Conservation (phyloP, 495 filamentous ascomycete species). For the Xylaria acuta region DNA sequence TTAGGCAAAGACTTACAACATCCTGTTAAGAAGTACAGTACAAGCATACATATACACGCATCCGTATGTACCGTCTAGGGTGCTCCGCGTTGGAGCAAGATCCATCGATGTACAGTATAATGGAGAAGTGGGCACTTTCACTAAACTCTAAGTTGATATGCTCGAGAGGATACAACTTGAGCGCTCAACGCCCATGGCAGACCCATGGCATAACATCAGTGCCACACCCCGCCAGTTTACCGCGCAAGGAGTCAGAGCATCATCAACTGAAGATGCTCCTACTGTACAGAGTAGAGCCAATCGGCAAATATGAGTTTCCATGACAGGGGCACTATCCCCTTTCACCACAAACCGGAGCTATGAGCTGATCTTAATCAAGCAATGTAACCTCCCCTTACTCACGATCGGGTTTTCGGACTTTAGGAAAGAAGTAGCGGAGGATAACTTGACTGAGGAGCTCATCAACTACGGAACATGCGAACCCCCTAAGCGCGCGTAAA, state of each 20-base stretch:
- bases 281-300: neutral
- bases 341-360: neutral
- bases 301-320: slow-evolving; percentile 5
- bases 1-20: neutral
- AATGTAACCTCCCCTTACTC: slow-evolving; percentile 14
- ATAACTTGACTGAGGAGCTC: neutral
- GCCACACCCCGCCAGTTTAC: slow-evolving; percentile 4
- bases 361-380: neutral
- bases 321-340: slow-evolving; percentile 1
- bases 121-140: neutral
- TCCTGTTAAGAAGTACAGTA: neutral
- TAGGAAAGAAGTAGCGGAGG: neutral
- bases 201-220: slow-evolving; percentile 3
- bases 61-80: neutral
- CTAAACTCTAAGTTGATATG: neutral
- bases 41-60: neutral
- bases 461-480: neutral
- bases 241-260: slow-evolving; percentile 8
- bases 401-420: neutral
- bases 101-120: no score
- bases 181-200: neutral
- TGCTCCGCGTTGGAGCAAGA: neutral
- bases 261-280: neutral
- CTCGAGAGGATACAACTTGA: neutral
- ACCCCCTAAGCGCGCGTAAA: slow-evolving; percentile 11